phyloP scores from a whole-genome alignment of 164 flowering plant species.

The Nelumbo lutea region DNA sequence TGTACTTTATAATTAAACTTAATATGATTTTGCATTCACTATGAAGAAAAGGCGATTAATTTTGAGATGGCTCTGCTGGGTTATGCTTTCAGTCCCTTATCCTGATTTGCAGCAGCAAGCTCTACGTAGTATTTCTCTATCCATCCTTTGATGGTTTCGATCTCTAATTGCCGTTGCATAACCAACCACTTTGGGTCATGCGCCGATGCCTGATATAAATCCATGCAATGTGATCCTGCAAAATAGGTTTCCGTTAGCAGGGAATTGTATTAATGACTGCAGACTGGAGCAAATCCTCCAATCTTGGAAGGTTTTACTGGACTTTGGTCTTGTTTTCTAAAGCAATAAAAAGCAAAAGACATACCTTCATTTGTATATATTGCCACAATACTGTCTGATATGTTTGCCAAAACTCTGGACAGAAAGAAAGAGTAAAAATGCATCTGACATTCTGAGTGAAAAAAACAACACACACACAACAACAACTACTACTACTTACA shows the following conservation, averaged over 20 bases:
- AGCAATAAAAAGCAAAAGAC: background rate
- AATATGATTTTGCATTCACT: background rate
- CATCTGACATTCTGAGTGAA: no score
- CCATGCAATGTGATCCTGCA: conserved; percentile 25
- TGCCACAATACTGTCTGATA: conserved; percentile 50
- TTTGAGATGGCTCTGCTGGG: background rate
- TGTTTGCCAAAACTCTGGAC: conserved; percentile 39
- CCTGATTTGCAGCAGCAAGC: background rate
- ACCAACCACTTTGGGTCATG: conserved; percentile 37
- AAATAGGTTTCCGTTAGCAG: background rate
- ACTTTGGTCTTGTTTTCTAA: no score
- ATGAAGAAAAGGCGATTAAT: background rate
- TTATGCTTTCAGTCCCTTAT: no score
- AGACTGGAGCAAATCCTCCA: no score
- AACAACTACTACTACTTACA: no score
- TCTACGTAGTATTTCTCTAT: conserved; percentile 22
- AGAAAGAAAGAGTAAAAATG: background rate
- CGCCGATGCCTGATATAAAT: conserved; percentile 10
- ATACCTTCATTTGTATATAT: conserved; percentile 38
- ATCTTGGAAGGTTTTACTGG: no score
- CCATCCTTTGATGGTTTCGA: conserved; percentile 32
- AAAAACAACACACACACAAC: no score
- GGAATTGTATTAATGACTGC: no score
- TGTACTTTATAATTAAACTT: background rate
- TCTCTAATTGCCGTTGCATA: conserved; percentile 25